Conservation (phyloP, 192 early-diverging fungal species). For the Piromyces finnis region DNA sequence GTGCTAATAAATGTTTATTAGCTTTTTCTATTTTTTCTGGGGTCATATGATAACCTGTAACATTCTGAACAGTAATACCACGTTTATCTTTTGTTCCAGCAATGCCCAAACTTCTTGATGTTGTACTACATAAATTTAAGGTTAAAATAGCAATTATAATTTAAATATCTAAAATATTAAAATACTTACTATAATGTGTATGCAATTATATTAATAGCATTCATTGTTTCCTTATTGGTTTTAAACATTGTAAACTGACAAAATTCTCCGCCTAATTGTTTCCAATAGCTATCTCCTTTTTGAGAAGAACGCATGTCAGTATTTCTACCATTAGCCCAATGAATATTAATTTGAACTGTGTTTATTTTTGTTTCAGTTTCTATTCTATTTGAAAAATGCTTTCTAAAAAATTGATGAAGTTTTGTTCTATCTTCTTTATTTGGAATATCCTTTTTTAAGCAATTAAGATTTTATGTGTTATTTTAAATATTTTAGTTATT, state of each 20-base stretch:
- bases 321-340: constrained; percentile 6
- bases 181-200: constrained; percentile 16
- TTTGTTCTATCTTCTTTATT: constrained; percentile 29
- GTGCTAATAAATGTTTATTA: constrained; percentile 13
- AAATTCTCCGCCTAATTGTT: constrained; percentile 48
- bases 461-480: too few species aligned
- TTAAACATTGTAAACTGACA: constrained; percentile 79
- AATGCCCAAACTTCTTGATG: constrained; percentile 43
- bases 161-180: not conserved
- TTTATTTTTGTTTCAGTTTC: constrained; percentile 22
- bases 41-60: constrained; percentile 44
- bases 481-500: too few species aligned
- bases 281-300: constrained; percentile 14
- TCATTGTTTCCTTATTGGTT: constrained; percentile 85
- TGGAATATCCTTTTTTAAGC: constrained; percentile 11
- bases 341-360: constrained; percentile 13
- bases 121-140: not conserved
- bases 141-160: too few species aligned
- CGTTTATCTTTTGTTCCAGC: constrained; percentile 93
- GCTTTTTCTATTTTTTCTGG: constrained; percentile 31
- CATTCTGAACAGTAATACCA: constrained; percentile 69
- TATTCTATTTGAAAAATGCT: constrained; percentile 23
- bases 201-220: constrained; percentile 44
- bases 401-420: constrained; percentile 29
- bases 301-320: constrained; percentile 1